These are phyloP conservation scores for Eucalyptus leucophloia DNA, from an alignment of 345 rosid species.

Conservation along the genomic window DNA sequence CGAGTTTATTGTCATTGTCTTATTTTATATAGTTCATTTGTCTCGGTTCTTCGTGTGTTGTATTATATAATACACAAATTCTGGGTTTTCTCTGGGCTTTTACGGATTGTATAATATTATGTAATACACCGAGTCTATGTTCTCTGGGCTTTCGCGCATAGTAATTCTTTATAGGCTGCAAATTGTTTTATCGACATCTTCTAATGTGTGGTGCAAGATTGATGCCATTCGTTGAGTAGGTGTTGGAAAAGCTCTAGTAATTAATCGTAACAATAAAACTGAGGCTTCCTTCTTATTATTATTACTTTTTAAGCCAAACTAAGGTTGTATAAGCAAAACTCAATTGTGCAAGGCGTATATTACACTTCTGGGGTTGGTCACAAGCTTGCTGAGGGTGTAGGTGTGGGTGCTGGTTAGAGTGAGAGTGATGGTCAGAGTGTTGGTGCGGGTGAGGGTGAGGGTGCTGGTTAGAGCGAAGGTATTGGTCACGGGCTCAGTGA, in stretches of 20 bases:
- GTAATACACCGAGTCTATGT: not conserved
- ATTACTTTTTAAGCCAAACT: not conserved
- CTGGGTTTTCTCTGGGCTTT: not conserved
- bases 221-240: not conserved
- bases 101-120: no score
- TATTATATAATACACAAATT: not conserved
- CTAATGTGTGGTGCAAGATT: not conserved
- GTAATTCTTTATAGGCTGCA: not conserved
- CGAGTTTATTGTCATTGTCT: not conserved
- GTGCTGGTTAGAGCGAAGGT: not conserved
- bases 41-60: not conserved
- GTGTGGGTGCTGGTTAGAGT: no score
- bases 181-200: not conserved
- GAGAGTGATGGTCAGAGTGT: not conserved
- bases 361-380: not conserved
- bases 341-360: not conserved
- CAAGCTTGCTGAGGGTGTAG: no score
- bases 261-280: not conserved
- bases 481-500: accelerated
- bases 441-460: not conserved
- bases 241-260: not conserved
- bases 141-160: not conserved
- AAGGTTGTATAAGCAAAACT: not conserved
- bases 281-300: not conserved
- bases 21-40: not conserved